Evolutionary conservation across 176 grass and related monocot genomes (phyloP), one percentile per base, ranked within the genome.

Genomic region (Secale cereale): DNA sequence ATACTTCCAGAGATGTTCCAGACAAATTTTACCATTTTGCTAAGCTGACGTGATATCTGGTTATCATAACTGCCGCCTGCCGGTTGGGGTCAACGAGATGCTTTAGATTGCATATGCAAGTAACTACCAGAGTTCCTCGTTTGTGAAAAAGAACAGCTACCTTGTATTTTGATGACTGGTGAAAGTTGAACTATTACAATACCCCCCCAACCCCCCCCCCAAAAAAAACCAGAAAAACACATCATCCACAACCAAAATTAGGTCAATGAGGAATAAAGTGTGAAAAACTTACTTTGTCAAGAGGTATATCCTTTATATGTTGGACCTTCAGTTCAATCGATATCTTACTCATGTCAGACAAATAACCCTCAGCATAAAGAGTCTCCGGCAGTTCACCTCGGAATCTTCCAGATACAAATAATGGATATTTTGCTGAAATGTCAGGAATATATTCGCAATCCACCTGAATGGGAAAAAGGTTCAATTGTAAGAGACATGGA

Each of bases 331-430:
- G 37, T 80, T 96, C 90, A 88, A 99, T 85, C 8, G 76, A 92
- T 86, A 94, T 88, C 78, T 93, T 84, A 69, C 81, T 89, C 93
- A 88, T 91, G 82, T 96, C 93, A 91, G 93, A 88, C 81, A 94
- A 80, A 62, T 69, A 92, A 81, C 97, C 93, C 84, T 92, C 95
- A 43, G 85, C 78, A n/a, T 78, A 90, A 65, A 96, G 84, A 81
- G 81, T 82, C 67, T 89, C 87, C 4, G 91, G 90, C 81, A 96
- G 88, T 65, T 99, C 92, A 74, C 97, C 97, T 86, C 87, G 73
- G 71, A 86, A 96, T 90, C 97, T 95, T 79, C 97, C 97, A 92
- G 90, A 99, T 61, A 96, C 64, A 89, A 86, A 94, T 32, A 90
- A 76, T 72, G 94, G 90, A 73, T 63, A 92, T 74, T 88, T 83